Base-by-base conservation (phyloP, 179 eudicot genomes). In the Corrigiola litoralis region DNA sequence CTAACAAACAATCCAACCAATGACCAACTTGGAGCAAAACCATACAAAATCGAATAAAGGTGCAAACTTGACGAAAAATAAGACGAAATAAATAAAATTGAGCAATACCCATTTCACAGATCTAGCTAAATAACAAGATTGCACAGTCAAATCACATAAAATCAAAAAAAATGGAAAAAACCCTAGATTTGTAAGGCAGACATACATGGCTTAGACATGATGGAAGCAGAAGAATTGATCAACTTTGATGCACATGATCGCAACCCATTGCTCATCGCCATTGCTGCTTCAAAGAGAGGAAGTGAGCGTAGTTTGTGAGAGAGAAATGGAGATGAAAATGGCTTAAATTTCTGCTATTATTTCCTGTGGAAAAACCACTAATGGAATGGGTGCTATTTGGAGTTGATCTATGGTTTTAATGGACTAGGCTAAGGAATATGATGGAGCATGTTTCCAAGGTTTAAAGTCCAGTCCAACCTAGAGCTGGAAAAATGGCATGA, bases 211-310 rank as follows among this genome's bases (percentile, higher is more conserved):
- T 72, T 89, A 28, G 87, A 63, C 27, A 77, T 67, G 64, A 84
- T 17, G 4, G 87, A 80, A 20, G 73, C 74, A 31, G 88, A 68
- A 20, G 95, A 80, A 63, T 70, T 64, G 33, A 89, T 51, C 54
- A 89, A 68, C 72, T 77, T 85, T 0, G 87, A 76, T 31, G 89
- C 87, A 70, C 85, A 78, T 10, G 89, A 77, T 72, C 87, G 74
- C 44, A 87, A 45, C 7, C 80, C 90, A 72, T 71, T 78, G 82
- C 75, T 87, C 87, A 85, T 66, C 69, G 97, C 92, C 97, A 90
- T 90, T 37, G 71, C 41, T 64, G 47, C 52, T 24, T n/a, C n/a
- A n/a, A n/a, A n/a, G n/a, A n/a, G n/a, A n/a, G n/a, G n/a, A n/a
- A n/a, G n/a, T n/a, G 27, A 17, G 20, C 10, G 14, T 16, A 8